Conservation (phyloP, 257 asterid genomes). For the Agastache rugosa region DNA sequence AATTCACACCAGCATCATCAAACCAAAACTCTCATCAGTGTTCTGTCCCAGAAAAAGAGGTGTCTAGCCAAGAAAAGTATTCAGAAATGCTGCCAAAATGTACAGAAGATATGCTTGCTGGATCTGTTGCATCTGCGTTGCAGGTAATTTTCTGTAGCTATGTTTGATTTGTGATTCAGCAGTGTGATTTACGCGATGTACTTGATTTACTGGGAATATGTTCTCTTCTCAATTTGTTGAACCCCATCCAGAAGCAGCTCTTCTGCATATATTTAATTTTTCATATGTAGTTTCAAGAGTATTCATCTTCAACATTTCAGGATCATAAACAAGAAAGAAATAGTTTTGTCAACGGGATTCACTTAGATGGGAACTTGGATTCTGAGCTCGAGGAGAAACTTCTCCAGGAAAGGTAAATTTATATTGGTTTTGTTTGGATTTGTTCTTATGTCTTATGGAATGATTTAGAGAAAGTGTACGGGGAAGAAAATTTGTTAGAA, state of each 20-base stretch:
- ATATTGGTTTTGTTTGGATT: background rate
- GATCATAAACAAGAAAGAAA: constrained; percentile 35
- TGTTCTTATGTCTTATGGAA: constrained; percentile 13
- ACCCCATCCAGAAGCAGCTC: constrained; percentile 25
- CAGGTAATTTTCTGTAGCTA: constrained; percentile 42
- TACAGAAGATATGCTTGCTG: constrained; percentile 38
- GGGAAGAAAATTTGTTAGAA: background rate
- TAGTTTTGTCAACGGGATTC: constrained; percentile 28
- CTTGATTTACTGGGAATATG: constrained; percentile 23
- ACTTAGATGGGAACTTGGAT: constrained; percentile 36
- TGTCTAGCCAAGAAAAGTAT: constrained; percentile 38
- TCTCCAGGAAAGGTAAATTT: constrained; percentile 55
- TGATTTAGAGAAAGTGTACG: background rate
- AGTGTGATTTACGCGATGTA: constrained; percentile 23
- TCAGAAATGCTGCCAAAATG: constrained; percentile 37
- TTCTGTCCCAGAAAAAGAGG: constrained; percentile 43
- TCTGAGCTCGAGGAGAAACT: constrained; percentile 49
- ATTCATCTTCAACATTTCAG: constrained; percentile 41
- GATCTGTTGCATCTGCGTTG: constrained; percentile 33
- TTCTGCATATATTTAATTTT: constrained; percentile 20
- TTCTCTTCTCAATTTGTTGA: constrained; percentile 19
- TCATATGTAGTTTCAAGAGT: constrained; percentile 20
- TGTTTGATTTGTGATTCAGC: constrained; percentile 27
- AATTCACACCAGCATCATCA: constrained; percentile 40
- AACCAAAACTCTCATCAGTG: constrained; percentile 41